Base-by-base conservation (phyloP, 306 rosid genomes). In the Prunus mongolica region DNA sequence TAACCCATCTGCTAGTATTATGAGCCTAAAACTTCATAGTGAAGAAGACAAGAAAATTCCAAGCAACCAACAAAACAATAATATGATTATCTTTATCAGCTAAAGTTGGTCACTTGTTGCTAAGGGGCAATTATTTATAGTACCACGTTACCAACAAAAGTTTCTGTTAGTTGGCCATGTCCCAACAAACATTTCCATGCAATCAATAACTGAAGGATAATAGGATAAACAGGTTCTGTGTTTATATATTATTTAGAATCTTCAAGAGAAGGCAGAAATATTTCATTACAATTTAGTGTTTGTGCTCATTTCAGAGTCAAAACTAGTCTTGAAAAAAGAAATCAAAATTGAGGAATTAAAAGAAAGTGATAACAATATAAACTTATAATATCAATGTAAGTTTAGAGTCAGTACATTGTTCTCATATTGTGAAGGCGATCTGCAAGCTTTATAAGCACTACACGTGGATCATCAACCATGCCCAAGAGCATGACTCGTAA, bases 381-480 rank as follows among this genome's bases (percentile, higher is more conserved):
- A 63, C 22, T 50, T 19, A 19, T 75, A 72, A 68, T 20, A 51
- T 25, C 50, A 65, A 45, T 60, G 54, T 46, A 71, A 78, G 83
- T 78, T 70, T 67, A 76, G 79, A 86, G 78, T 69, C 72, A 74
- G 70, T 91, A 94, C 98, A 94, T 91, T 76, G 97, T 94, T 89
- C 98, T 88, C 97, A 94, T 94, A 86, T 94, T 94, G 88, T 94
- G 98, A 87, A 94, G 98, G 51, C 98, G 98, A 65, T 94, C 98
- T 16, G 98, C 97, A 84, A 94, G 97, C 97, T 94, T 94, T 89
- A 94, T 89, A 85, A 94, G 98, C 84, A 94, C 96, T 41, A 90
- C 91, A 56, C 98, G 97, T 60, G 97, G 98, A 86, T 94, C 98
- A 84, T 94, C 98, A 89, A 94, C 93, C 98, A 94, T 94, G 82